These are phyloP conservation scores for Rehmannia glutinosa DNA, from an alignment of 257 asterid species.

Conservation along the genomic window DNA sequence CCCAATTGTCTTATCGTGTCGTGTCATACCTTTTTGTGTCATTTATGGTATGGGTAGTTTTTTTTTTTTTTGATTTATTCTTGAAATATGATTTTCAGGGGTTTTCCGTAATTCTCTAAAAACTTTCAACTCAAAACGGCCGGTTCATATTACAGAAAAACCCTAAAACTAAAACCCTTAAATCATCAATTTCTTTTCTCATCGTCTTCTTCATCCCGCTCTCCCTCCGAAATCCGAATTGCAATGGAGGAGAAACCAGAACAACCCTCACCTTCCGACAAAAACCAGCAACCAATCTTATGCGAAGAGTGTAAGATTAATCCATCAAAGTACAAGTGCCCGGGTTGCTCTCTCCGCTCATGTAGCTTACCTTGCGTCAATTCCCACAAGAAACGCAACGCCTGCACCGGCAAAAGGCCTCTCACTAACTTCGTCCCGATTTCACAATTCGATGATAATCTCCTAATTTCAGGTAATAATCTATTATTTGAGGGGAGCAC, in stretches of 20 bases:
- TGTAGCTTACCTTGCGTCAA: slow-evolving; percentile 92
- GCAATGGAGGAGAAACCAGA: slow-evolving; percentile 35
- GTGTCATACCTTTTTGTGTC: too few relatives aligned
- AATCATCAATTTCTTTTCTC: background rate
- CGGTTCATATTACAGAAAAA: background rate
- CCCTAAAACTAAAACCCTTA: slow-evolving; percentile 8
- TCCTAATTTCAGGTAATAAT: slow-evolving; percentile 59
- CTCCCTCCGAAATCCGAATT: background rate
- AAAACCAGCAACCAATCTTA: slow-evolving; percentile 14
- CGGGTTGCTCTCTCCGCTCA: slow-evolving; percentile 77
- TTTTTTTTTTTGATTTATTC: too few relatives aligned
- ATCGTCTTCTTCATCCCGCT: background rate
- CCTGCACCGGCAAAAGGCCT: slow-evolving; percentile 67
- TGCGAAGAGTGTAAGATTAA: slow-evolving; percentile 73
- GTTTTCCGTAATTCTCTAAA: too few relatives aligned
- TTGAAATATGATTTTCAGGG: too few relatives aligned
- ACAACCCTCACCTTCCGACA: slow-evolving; percentile 8
- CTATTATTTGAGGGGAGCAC: background rate
- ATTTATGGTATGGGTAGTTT: too few relatives aligned
- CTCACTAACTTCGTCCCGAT: slow-evolving; percentile 50
- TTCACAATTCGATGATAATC: slow-evolving; percentile 68
- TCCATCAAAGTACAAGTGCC: slow-evolving; percentile 85
- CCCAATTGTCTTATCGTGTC: too few relatives aligned
- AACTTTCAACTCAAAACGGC: too few relatives aligned
- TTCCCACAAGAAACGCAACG: slow-evolving; percentile 78